phyloP scores from a whole-genome alignment of 2,329 filamentous ascomycete species.

The Aspergillus sp. region DNA sequence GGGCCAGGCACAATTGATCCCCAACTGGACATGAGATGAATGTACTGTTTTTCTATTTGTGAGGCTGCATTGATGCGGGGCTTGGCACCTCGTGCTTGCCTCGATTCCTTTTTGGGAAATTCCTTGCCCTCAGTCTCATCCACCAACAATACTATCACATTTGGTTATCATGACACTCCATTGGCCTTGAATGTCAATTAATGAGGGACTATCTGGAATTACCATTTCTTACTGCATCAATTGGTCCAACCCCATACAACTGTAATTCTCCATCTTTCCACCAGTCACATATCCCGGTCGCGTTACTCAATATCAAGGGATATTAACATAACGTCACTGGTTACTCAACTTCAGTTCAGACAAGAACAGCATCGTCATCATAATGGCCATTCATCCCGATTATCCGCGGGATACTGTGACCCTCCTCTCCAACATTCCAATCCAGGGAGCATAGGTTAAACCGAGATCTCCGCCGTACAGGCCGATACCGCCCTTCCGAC shows the following conservation, averaged over 20 bases:
- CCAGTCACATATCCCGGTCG: neutral
- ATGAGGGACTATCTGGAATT: neutral
- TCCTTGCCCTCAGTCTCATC: too few relatives aligned
- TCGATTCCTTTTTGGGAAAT: neutral
- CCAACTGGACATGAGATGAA: neutral
- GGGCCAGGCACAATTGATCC: neutral
- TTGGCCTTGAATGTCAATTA: neutral
- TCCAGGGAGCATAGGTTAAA: too few relatives aligned
- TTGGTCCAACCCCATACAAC: neutral
- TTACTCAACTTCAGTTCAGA: too few relatives aligned
- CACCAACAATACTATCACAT: too few relatives aligned
- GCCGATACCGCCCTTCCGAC: constrained; percentile 5
- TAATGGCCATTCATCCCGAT: too few relatives aligned
- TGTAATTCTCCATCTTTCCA: neutral
- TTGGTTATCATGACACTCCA: too few relatives aligned
- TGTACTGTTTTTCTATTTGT: too few relatives aligned
- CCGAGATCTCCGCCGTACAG: neutral
- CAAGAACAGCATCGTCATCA: too few relatives aligned
- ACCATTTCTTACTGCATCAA: neutral
- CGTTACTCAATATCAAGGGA: neutral
- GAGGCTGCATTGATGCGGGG: neutral
- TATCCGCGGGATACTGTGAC: too few relatives aligned
- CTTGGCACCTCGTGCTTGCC: neutral
- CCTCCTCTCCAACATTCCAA: too few relatives aligned
- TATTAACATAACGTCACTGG: too few relatives aligned